These are phyloP conservation scores for Penicillium sp. DNA, from an alignment of 2,329 filamentous ascomycete species.

Conservation along the genomic window DNA sequence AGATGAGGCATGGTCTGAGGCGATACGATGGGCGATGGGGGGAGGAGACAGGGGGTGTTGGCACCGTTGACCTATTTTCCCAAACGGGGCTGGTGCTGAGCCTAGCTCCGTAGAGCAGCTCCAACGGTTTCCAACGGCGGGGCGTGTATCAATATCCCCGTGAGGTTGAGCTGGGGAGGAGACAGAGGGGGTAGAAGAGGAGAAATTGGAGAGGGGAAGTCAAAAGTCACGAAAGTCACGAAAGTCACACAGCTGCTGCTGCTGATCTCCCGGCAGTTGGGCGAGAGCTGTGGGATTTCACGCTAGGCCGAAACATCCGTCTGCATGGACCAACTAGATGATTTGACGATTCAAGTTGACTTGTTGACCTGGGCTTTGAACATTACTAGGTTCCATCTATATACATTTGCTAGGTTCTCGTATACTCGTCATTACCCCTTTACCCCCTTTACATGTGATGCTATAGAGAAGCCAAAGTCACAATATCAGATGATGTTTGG, in stretches of 20 bases:
- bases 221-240: not conserved
- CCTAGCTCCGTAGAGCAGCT: not conserved
- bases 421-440: no score
- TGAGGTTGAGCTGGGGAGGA: no score
- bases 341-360: not conserved
- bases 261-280: constrained; percentile 15
- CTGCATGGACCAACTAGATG: constrained; percentile 2
- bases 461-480: no score
- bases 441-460: no score
- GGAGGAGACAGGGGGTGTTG: not conserved
- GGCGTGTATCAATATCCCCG: no score
- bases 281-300: constrained; percentile 1
- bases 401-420: no score
- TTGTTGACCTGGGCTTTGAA: no score
- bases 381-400: no score
- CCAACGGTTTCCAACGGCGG: not conserved
- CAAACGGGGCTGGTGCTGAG: constrained; percentile 7
- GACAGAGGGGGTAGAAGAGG: not conserved
- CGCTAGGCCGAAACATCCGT: constrained; percentile 9
- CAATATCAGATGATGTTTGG: not conserved
- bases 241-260: constrained; percentile 1
- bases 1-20: constrained; percentile 3
- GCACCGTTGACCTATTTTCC: constrained; percentile 9
- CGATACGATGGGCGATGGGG: not conserved
- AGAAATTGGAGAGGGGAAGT: not conserved